Evolutionary conservation across 2,329 filamentous ascomycete species (phyloP), one percentile per base, ranked within the genome.

Genomic region (Colletotrichum scovillei): DNA sequence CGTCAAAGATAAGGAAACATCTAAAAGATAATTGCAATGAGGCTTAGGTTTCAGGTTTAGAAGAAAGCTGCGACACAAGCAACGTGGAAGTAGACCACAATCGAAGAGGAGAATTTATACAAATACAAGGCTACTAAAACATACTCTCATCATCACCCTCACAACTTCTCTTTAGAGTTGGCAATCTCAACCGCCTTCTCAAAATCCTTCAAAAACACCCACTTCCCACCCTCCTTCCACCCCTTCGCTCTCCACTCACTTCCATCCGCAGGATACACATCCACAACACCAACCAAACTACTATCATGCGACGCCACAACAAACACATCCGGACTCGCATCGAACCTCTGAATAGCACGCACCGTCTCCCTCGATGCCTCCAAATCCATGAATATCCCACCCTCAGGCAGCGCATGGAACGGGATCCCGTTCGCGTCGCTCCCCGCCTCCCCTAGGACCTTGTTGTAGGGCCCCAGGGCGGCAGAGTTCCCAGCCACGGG

Each of bases 261-360:
- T 2, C 49, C 63, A 22, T 35, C 32, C 5, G 16, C 24, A 1
- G 65, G 65, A 6, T 42, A 68, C 4, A 38, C 49, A 2, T 68
- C 65, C 19, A 68, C n/a, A 12, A 62, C 42, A 1, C 57, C 30
- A 16, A 35, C 3, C 2, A 68, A 11, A 16, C 56, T 55, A 6
- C 14, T 38, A 22, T 68, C 46, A 24, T 63, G 57, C 19, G 65
- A 42, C 26, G 30, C 42, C 19, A 68, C 26, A 28, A 68, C 53
- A 12, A 68, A 12, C 28, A 68, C 65, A 24, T 68, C 42, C 38
- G 56, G 38, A 26, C 57, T 59, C 26, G 56, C 55, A 22, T 68
- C 57, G 12, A 60, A 52, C 19, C 14, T 7, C 65, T 55, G 57
- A 14, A 60, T 30, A n/a, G 38, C 42, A 14, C 12, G 24, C 11